Evolutionary conservation across 179 eudicot genomes (phyloP).

Genomic region (Spergularia azorica): DNA sequence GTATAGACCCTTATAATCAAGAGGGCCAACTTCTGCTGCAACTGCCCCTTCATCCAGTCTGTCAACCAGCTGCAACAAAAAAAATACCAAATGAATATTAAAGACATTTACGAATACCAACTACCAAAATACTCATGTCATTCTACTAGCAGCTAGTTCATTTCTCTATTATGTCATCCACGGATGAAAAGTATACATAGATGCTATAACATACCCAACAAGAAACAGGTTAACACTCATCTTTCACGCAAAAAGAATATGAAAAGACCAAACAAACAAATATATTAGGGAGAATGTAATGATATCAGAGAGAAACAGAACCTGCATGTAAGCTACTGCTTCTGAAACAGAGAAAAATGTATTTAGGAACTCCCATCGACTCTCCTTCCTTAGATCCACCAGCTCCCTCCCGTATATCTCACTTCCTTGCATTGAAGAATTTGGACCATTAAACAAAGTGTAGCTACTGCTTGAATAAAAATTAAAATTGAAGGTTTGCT

Average conservation of each 20-base stretch:
- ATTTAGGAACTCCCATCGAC: constrained; percentile 95
- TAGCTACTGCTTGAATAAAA: not conserved
- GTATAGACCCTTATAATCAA: constrained; percentile 96
- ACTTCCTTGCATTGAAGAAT: constrained; percentile 71
- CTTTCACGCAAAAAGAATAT: not conserved
- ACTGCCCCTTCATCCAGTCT: constrained; percentile 88
- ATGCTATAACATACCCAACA: constrained; percentile 4
- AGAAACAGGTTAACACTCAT: not conserved
- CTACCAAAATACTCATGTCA: not conserved
- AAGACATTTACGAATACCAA: not conserved
- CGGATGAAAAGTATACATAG: constrained; percentile 11
- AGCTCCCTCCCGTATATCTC: constrained; percentile 97
- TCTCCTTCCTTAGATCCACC: constrained; percentile 90
- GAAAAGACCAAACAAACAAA: not conserved
- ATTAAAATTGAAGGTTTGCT: not conserved
- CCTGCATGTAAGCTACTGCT: constrained; percentile 99
- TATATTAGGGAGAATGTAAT: not conserved
- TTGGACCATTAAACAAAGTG: constrained; percentile 17
- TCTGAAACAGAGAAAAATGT: constrained; percentile 95
- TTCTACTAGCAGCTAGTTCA: not conserved
- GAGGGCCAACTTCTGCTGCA: constrained; percentile 74
- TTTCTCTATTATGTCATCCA: not conserved
- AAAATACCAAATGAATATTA: constrained; percentile 5
- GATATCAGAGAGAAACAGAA: constrained; percentile 25
- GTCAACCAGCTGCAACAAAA: constrained; percentile 74